phyloP scores from a whole-genome alignment of 106 monocot genomes.

The Acanthochlamys bracteata region DNA sequence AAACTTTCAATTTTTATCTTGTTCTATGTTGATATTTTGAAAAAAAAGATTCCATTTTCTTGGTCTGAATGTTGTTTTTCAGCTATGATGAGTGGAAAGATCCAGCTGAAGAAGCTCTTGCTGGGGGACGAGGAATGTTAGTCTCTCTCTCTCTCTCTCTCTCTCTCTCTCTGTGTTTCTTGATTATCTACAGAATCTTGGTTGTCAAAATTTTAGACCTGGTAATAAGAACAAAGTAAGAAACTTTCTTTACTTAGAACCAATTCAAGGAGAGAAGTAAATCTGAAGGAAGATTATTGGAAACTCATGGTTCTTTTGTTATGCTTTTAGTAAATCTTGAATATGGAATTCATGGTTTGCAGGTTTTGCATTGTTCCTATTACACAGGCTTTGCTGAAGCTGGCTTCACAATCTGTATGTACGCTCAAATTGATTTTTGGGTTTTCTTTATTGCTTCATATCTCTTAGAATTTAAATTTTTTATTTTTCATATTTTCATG shows the following conservation, averaged over 20 bases:
- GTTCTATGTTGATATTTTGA: not conserved
- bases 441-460: not conserved
- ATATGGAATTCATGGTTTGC: not conserved
- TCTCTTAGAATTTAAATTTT: not conserved
- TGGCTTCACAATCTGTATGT: not conserved
- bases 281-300: too few relatives aligned
- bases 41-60: not conserved
- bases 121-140: conserved; percentile 4
- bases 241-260: too few relatives aligned
- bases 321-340: too few relatives aligned
- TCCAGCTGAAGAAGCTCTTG: not conserved
- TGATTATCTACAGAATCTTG: too few relatives aligned
- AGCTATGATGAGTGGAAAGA: conserved; percentile 7
- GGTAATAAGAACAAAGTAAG: too few relatives aligned
- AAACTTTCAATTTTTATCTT: not conserved
- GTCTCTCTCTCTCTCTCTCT: not conserved
- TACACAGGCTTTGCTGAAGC: not conserved
- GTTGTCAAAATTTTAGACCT: too few relatives aligned
- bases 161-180: too few relatives aligned
- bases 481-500: too few relatives aligned
- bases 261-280: too few relatives aligned
- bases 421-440: not conserved
- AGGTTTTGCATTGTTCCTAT: conserved; percentile 9
- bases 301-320: too few relatives aligned
- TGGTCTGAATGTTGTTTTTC: not conserved